These are phyloP conservation scores for Nakazawaea siamensis DNA, from an alignment of 805 yeast genomes.

Conservation along the genomic window DNA sequence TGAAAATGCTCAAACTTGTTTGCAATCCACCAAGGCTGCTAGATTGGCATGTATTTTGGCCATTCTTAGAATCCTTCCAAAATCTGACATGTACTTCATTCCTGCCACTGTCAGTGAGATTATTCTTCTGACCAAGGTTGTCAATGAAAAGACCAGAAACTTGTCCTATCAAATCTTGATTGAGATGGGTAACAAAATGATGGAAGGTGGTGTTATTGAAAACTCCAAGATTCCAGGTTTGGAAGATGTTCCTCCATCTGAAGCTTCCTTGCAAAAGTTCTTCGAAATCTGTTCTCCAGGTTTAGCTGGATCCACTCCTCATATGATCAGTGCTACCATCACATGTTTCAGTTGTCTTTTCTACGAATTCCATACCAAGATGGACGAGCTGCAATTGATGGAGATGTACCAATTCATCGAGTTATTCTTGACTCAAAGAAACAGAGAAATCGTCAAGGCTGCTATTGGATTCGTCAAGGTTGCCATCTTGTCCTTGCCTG, in stretches of 20 bases:
- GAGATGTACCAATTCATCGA: slow-evolving; percentile 86
- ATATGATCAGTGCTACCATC: slow-evolving; percentile 94
- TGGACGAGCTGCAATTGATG: slow-evolving; percentile 50
- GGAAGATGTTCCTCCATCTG: slow-evolving; percentile 48
- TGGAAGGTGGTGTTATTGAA: slow-evolving; percentile 53
- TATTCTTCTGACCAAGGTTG: slow-evolving; percentile 84
- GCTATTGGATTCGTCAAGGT: slow-evolving; percentile 93
- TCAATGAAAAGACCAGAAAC: slow-evolving; percentile 85
- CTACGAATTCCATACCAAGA: slow-evolving; percentile 70
- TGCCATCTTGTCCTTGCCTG: slow-evolving; percentile 75
- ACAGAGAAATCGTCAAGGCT: slow-evolving; percentile 88
- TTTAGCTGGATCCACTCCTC: slow-evolving; percentile 86
- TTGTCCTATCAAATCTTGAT: slow-evolving; percentile 69
- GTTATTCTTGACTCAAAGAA: slow-evolving; percentile 81
- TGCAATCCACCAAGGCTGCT: slow-evolving; percentile 72
- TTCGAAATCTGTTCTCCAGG: slow-evolving; percentile 96
- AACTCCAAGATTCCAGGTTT: slow-evolving; percentile 63
- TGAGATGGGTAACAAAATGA: slow-evolving; percentile 75
- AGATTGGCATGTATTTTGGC: slow-evolving; percentile 63
- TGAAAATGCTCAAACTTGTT: slow-evolving; percentile 47
- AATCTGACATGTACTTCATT: slow-evolving; percentile 60
- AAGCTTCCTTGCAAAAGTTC: slow-evolving; percentile 69
- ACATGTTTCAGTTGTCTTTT: slow-evolving; percentile 83
- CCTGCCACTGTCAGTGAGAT: slow-evolving; percentile 82
- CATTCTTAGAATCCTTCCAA: slow-evolving; percentile 56